These are phyloP conservation scores for Aurinia saxatilis DNA, from an alignment of 345 rosid species.

Conservation along the genomic window DNA sequence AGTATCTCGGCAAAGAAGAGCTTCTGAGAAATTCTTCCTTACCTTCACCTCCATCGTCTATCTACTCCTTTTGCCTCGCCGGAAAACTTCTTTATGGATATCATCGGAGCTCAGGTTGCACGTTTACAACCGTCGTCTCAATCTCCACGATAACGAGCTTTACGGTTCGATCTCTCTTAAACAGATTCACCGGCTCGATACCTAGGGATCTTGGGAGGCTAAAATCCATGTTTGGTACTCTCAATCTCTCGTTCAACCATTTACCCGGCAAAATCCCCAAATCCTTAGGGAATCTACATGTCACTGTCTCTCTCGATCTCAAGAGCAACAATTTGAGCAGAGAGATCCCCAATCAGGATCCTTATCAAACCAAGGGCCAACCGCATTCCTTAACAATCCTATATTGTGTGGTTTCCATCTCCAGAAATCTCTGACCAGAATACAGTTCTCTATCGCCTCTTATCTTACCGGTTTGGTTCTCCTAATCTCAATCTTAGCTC, in stretches of 20 bases:
- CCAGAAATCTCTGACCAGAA: slow-evolving; percentile 61
- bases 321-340: slow-evolving; percentile 72
- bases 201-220: slow-evolving; percentile 71
- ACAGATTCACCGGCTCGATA: slow-evolving; percentile 53
- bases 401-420: slow-evolving; percentile 86
- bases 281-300: slow-evolving; percentile 66
- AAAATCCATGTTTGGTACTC: slow-evolving; percentile 59
- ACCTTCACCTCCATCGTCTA: too few species aligned
- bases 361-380: slow-evolving; percentile 91
- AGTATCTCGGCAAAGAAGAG: too few species aligned
- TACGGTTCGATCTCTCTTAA: slow-evolving; percentile 69
- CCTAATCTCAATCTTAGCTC: too few species aligned
- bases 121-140: slow-evolving; percentile 59
- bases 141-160: slow-evolving; percentile 66
- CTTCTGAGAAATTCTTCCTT: too few species aligned
- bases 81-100: slow-evolving; percentile 72
- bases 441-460: too few species aligned
- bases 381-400: slow-evolving; percentile 85
- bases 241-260: slow-evolving; percentile 77
- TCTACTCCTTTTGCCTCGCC: slow-evolving; percentile 59
- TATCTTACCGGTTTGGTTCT: too few species aligned
- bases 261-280: slow-evolving; percentile 72
- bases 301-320: slow-evolving; percentile 82
- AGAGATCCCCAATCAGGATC: slow-evolving; percentile 92
- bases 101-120: slow-evolving; percentile 89